A percentile compares a stretch with the other conserved stretches of the same genome.
Conservation (phyloP, 2,329 filamentous ascomycete genomes). For the Aspergillus sp. region DNA sequence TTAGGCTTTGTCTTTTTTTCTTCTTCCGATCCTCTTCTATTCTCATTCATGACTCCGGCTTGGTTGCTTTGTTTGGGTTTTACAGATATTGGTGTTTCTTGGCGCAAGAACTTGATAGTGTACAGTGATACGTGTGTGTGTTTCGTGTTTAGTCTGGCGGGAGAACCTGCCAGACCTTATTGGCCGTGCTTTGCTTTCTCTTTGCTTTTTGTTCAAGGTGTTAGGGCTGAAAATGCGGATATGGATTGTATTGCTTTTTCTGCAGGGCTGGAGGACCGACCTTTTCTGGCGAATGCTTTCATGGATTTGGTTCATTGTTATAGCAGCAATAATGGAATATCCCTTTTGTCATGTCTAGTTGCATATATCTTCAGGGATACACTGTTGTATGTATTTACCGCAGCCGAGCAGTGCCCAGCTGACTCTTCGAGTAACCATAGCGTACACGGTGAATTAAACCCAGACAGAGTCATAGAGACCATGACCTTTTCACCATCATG, state of each 20-base stretch:
- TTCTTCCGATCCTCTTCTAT: not conserved
- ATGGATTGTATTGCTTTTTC: not conserved
- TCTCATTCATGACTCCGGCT: no score
- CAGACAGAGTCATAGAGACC: no score
- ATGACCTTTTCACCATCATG: no score
- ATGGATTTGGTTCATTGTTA: not conserved
- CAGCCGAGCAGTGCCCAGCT: no score
- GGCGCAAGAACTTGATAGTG: not conserved
- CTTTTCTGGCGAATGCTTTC: not conserved
- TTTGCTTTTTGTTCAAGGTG: constrained; percentile 4
- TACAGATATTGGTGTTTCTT: not conserved
- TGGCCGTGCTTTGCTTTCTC: not conserved
- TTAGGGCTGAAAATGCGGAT: constrained; percentile 7
- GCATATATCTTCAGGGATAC: not conserved
- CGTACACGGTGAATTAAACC: no score
- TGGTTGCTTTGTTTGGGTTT: not conserved
- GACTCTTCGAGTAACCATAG: no score
- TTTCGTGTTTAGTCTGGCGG: not conserved
- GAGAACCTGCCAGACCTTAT: not conserved
- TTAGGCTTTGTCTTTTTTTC: constrained; percentile 3
- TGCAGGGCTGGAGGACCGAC: not conserved
- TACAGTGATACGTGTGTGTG: constrained; percentile 1
- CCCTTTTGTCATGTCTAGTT: no score
- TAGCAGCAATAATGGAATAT: no score
- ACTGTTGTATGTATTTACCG: not conserved